Base-by-base conservation (phyloP, 805 yeast species). In the Ogataea wickerhamii region DNA sequence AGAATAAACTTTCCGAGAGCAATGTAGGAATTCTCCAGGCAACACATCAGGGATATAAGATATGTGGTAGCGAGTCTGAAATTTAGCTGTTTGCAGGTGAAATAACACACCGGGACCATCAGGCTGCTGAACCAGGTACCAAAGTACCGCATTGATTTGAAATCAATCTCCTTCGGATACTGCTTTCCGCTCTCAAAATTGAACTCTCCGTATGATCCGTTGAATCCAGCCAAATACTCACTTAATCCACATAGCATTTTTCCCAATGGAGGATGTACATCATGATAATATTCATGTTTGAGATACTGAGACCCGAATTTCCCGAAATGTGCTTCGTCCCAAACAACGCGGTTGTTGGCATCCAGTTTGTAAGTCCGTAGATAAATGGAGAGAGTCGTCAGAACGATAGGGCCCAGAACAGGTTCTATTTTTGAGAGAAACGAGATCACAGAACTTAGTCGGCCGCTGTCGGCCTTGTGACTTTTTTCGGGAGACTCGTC, bases 191-290 rank as follows among this genome's bases (percentile, higher is more conserved):
- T 74, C 20, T 77, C 80, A 58, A 85, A 85, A 38, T 71, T 79
- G 68, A 80, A 85, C 5, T 27, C 44, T 6, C 51, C 53, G n/a
- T 78, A 68, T 26, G 88, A 86, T 18, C 49, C 49, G 56, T 88
- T 79, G 64, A 81, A 88, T 12, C 88, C 89, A 27, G 93, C 91
- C 43, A 88, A 59, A 60, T 78, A 87, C 32, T 95, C 97, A 29
- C 89, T 80, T 28, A 87, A 69, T 0, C 95, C 98, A 41, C 87
- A 86, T 43, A 93, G 71, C 83, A 91, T 82, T 63, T 91, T 91
- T 17, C 97, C 98, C 52, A 91, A 68, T 2, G 98, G 98, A 34
- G 98, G 98, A 64, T 91, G 98, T 23, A 91, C 96, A 63, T 91
- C 98, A 59, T 87, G 94, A 62, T 89, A 91, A 59, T 85, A 87